Percentiles rank a stretch among this genome's conserved stretches.
Conservation (phyloP, 768 basidiomycete genomes). For the Hortiboletus flavorubellus region DNA sequence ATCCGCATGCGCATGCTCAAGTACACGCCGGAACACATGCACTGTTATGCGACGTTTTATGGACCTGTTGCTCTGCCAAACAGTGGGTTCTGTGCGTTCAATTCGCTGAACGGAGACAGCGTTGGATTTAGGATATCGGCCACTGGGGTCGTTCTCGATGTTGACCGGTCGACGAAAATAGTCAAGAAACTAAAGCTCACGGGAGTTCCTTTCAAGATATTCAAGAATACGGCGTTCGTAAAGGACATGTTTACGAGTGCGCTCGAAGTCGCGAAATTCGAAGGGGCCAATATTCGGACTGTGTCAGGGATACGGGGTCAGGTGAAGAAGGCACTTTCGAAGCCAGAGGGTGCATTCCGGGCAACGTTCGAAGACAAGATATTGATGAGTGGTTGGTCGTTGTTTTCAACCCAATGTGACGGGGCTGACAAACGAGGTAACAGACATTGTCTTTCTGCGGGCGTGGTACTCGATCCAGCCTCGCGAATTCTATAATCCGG, state of each 20-base stretch:
- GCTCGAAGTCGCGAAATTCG: slow-evolving; percentile 96
- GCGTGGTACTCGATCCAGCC: slow-evolving; percentile 98
- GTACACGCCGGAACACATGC: slow-evolving; percentile 99
- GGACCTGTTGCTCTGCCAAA: slow-evolving; percentile 90
- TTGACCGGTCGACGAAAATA: slow-evolving; percentile 89
- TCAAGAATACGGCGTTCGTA: slow-evolving; percentile 98
- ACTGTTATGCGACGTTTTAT: slow-evolving; percentile 97
- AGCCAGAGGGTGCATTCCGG: slow-evolving; percentile 92
- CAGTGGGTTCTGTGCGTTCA: slow-evolving; percentile 98
- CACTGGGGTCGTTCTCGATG: slow-evolving; percentile 91
- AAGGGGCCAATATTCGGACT: slow-evolving; percentile 94
- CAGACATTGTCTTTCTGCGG: slow-evolving; percentile 92
- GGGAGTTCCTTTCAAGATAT: slow-evolving; percentile 94
- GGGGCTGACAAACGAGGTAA: background rate
- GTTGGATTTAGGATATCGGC: slow-evolving; percentile 87
- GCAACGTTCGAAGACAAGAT: slow-evolving; percentile 99
- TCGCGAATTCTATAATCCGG: slow-evolving; percentile 94
- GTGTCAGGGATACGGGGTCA: slow-evolving; percentile 96
- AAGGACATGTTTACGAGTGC: slow-evolving; percentile 95
- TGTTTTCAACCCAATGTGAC: background rate
- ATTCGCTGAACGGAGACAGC: slow-evolving; percentile 62
- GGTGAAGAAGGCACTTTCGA: slow-evolving; percentile 92
- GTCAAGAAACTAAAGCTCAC: slow-evolving; percentile 99
- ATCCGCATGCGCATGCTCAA: slow-evolving; percentile 99
- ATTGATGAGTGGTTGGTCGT: slow-evolving; percentile 81